Evolutionary conservation across 306 rosid genomes (phyloP).

Genomic region (Vachellia collinsii): DNA sequence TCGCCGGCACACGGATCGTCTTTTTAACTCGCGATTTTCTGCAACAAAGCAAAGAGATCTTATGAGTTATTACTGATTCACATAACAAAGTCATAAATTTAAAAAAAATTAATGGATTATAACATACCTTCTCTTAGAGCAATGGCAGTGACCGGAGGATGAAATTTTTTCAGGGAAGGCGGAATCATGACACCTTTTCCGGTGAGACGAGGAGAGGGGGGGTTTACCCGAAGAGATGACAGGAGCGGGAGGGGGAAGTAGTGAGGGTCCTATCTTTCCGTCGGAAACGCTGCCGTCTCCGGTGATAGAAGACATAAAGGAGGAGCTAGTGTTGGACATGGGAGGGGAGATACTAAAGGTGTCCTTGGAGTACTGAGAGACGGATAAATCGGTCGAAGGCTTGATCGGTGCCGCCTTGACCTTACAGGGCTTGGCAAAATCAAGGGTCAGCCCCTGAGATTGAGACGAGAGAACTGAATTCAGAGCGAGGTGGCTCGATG

Average conservation of each 20-base stretch:
- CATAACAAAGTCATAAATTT: neutral
- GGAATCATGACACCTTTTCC: conserved; percentile 56
- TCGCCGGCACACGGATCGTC: conserved; percentile 66
- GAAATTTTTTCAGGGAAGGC: conserved; percentile 44
- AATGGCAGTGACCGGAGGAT: conserved; percentile 65
- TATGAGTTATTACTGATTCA: neutral
- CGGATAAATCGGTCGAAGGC: neutral
- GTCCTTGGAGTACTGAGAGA: conserved; percentile 32
- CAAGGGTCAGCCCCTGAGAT: conserved; percentile 25
- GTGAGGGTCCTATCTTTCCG: conserved; percentile 52
- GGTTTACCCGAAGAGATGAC: conserved; percentile 58
- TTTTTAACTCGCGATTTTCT: conserved; percentile 66
- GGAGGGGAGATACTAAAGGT: conserved; percentile 51
- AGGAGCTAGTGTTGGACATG: conserved; percentile 59
- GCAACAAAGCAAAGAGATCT: neutral
- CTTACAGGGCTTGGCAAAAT: conserved; percentile 30
- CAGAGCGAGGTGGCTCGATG: neutral
- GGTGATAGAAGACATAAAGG: conserved; percentile 67
- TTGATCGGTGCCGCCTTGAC: neutral
- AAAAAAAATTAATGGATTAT: too few relatives aligned
- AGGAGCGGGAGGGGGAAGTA: conserved; percentile 37
- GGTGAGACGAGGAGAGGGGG: conserved; percentile 56
- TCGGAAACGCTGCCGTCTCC: conserved; percentile 82
- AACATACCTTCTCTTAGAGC: conserved; percentile 75
- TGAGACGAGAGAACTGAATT: neutral